Evolutionary conservation across 257 asterid genomes (phyloP), one percentile per base, ranked within the genome.

Genomic region (Solanum phureja): DNA sequence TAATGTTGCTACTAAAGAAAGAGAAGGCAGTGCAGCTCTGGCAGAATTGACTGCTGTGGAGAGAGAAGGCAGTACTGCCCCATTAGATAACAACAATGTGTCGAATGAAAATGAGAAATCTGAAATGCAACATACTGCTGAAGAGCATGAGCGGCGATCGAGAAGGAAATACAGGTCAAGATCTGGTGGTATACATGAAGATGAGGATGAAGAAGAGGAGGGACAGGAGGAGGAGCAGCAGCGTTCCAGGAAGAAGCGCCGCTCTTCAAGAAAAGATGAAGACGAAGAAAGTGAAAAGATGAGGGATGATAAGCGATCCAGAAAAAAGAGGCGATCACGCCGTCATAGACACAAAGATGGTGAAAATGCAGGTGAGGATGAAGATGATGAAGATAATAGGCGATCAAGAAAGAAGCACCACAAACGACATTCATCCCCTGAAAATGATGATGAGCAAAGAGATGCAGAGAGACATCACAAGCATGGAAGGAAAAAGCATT

Each of bases 121-220:
- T 33, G 90, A 73, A 58, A 87, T 82, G 68, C 91, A 90, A 86
- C 35, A 83, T 87, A 87, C 87, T 64, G 97, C 91, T 83, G 96
- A 92, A 89, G 90, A 85, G 75, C 85, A 60, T 73, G 92, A 91
- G 64, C 89, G 89, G 56, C 88, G 76, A 79, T 90, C 90, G 7
- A 91, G 86, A 85, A 91, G 93, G 84, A 93, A 93, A 84, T 90
- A 88, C 88, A 76, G 93, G 86, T 93, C 96, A 88, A 91, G 88
- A 83, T 92, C 94, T 88, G 91, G 91, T 88, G 91, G 91, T 77
- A 89, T 90, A 69, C 83, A 81, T 8, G 91, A 89, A 49, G 92
- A 81, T 21, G 93, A 86, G 29, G 89, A 89, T 24, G 93, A 88
- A 66, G 85, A 81, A 29, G 91, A 92, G 56, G 89, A 14, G 83